Percentiles rank a stretch among this genome's conserved stretches.
Evolutionary conservation across 2,329 filamentous ascomycete species (phyloP).

Genomic region (Xenosphaeropsis pyriputrescens): DNA sequence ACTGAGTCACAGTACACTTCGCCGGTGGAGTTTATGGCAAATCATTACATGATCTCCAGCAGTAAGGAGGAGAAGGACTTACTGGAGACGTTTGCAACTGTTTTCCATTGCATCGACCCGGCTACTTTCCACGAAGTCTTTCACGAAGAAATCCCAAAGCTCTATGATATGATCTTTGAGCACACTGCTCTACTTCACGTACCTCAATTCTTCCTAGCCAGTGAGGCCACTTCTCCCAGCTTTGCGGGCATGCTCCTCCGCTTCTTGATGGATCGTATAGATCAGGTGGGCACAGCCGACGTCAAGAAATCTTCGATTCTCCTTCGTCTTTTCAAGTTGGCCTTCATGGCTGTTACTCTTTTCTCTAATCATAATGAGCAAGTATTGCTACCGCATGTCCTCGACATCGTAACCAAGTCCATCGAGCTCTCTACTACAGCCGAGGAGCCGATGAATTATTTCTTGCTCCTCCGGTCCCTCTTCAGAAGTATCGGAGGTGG

Average conservation of each 20-base stretch:
- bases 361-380: conserved; percentile 93
- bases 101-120: conserved; percentile 96
- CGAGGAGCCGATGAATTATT: conserved; percentile 98
- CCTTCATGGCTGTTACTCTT: conserved; percentile 97
- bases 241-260: conserved; percentile 97
- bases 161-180: conserved; percentile 97
- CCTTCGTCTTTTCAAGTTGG: conserved; percentile 88
- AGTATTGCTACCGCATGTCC: conserved; percentile 87
- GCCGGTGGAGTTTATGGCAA: conserved; percentile 83
- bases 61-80: conserved; percentile 95
- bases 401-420: conserved; percentile 93
- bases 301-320: conserved; percentile 88
- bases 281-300: conserved; percentile 85
- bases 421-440: conserved; percentile 92
- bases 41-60: conserved; percentile 87
- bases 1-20: conserved; percentile 63
- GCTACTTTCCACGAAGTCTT: conserved; percentile 98
- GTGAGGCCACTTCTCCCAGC: conserved; percentile 90
- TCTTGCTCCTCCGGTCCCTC: conserved; percentile 77
- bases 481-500: conserved; percentile 96
- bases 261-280: conserved; percentile 93
- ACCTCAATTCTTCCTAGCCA: conserved; percentile 96
- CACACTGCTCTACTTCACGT: conserved; percentile 89
- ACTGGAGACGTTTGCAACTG: conserved; percentile 91
- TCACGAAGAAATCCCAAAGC: conserved; percentile 86